Evolutionary conservation across 2,329 filamentous ascomycete genomes (phyloP), one percentile per base, ranked within the genome.

Genomic region (Periconia digitata): DNA sequence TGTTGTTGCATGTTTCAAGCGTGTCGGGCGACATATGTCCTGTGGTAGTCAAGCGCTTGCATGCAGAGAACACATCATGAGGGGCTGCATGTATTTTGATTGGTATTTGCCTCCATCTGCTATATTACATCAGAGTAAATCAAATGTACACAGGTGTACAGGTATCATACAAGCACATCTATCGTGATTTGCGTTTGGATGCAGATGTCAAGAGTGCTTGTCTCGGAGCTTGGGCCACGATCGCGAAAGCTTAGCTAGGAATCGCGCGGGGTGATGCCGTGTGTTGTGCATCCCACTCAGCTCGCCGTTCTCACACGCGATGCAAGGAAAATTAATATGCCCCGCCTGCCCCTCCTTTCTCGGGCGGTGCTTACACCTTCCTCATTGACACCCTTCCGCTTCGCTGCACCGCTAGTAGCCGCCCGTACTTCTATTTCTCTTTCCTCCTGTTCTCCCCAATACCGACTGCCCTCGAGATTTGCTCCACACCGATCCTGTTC

Each of bases 321-420:
- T 29, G 24, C 41, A 29, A 24, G 38, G 23, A 45, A 43, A 36
- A 27, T 56, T 56, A 43, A 36, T 21, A 58, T 58, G 55, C 55
- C 55, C 55, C 55, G 55, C 55, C 32, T 58, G 47, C 53, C 55
- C 55, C 53, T 55, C 53, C 22, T 44, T 51, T 21, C 52, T 27
- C 40, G 17, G 39, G 29, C 39, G 43, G 43, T 40, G 22, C 46
- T 42, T 15, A 38, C 51, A 60, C 63, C 66, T 68, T 58, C 65
- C 66, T 64, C 54, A 59, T 66, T 60, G 34, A 55, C 59, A 44
- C 48, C 55, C 39, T 50, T 38, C 32, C 40, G 32, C 36, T 35
- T 35, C 39, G 22, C 39, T 43, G 40, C 53, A 57, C 64, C 64
- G 64, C 58, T 51, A 56, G 58, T 69, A 70, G 60, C 62, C 65